phyloP scores from a whole-genome alignment of 106 monocot species.

The Hemerocallis citrina region DNA sequence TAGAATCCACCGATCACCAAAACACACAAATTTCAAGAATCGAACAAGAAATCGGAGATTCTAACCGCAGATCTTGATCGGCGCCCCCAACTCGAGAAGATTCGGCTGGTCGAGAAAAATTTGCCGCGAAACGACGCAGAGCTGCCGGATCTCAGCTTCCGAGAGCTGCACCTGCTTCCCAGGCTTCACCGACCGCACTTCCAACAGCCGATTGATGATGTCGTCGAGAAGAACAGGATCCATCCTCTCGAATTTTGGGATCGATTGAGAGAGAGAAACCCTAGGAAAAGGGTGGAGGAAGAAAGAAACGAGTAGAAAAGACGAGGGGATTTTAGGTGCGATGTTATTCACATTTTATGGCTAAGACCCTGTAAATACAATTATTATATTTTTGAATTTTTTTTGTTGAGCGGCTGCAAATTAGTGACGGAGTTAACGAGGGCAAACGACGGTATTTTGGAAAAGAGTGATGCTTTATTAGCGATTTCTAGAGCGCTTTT shows the following conservation, averaged over 20 bases:
- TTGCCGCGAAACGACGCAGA: constrained; percentile 10
- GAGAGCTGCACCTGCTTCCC: constrained; percentile 19
- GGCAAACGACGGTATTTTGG: too few species aligned
- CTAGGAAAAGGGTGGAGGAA: too few species aligned
- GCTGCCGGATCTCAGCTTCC: constrained; percentile 13
- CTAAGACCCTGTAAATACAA: neutral
- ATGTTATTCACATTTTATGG: neutral
- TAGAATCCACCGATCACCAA: neutral
- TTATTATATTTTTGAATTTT: too few species aligned
- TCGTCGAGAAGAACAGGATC: constrained; percentile 14
- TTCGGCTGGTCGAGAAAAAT: constrained; percentile 18
- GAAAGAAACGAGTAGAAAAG: neutral
- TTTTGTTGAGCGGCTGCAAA: too few species aligned
- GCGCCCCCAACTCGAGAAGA: constrained; percentile 19
- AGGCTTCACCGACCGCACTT: constrained; percentile 11
- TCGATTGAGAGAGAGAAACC: too few species aligned
- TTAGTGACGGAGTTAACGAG: too few species aligned
- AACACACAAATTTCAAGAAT: neutral
- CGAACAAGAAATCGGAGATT: neutral
- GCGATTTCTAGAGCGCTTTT: too few species aligned
- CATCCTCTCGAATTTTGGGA: too few species aligned
- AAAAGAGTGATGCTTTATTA: too few species aligned
- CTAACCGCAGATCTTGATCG: constrained; percentile 24
- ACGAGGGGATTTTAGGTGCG: neutral
- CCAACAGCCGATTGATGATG: constrained; percentile 15